Evolutionary conservation across 2,329 filamentous ascomycete genomes (phyloP).

Genomic region (Verticillium isaacii): DNA sequence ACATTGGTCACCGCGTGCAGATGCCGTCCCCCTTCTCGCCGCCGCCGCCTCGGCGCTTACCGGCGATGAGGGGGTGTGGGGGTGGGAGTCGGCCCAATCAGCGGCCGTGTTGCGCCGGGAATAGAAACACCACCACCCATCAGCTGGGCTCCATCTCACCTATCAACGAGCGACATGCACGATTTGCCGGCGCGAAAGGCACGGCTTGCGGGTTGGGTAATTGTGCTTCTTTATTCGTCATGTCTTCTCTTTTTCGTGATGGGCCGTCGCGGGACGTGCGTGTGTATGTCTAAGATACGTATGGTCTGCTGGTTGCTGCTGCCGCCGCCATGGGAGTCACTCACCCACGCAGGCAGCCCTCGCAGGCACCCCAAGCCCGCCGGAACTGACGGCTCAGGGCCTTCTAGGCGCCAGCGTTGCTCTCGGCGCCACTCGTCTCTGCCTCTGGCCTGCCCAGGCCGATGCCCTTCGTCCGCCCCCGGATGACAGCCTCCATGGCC

Average conservation of each 20-base stretch:
- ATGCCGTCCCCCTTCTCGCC: neutral
- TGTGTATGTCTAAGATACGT: neutral
- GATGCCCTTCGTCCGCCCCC: constrained; percentile 67
- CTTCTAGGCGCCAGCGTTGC: neutral
- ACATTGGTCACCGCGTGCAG: neutral
- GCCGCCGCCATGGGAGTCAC: neutral
- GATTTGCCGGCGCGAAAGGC: neutral
- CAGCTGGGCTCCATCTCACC: neutral
- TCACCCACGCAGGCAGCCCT: neutral
- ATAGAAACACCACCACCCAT: neutral
- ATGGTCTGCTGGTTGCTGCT: neutral
- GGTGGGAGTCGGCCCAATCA: neutral
- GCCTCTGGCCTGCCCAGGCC: constrained; percentile 46
- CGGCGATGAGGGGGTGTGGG: neutral
- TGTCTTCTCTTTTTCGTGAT: neutral
- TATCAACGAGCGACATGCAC: neutral
- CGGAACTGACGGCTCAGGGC: neutral
- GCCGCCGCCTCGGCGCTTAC: neutral
- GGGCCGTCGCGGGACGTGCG: neutral
- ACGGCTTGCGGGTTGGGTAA: neutral
- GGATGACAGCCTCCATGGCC: constrained; percentile 64
- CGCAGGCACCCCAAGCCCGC: neutral
- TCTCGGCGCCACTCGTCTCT: neutral
- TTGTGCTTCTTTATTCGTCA: neutral
- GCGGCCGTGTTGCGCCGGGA: neutral